These are phyloP conservation scores for Backusella australiensis DNA, from an alignment of 192 early-diverging fungal species.

Conservation along the genomic window DNA sequence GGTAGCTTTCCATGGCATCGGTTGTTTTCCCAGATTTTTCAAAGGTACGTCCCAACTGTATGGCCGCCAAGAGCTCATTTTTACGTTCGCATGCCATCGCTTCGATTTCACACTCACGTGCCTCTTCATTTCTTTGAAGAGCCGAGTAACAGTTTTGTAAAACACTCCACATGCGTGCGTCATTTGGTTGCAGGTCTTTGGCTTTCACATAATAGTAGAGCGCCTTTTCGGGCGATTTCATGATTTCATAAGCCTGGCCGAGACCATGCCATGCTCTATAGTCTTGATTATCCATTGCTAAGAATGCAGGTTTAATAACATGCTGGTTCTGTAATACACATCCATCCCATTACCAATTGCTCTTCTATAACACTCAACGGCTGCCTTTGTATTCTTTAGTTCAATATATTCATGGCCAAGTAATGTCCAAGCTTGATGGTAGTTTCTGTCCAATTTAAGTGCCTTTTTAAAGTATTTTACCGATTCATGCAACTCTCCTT, in stretches of 20 bases:
- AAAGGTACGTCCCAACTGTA: constrained; percentile 59
- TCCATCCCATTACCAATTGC: constrained; percentile 59
- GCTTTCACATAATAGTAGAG: constrained; percentile 82
- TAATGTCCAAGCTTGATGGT: constrained; percentile 84
- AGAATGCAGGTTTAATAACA: too few relatives aligned
- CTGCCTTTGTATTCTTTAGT: constrained; percentile 84
- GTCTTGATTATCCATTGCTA: constrained; percentile 74
- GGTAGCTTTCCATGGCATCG: constrained; percentile 61
- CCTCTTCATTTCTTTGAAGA: constrained; percentile 44
- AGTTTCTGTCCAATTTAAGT: constrained; percentile 73
- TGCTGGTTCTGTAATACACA: neutral
- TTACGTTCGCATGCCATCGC: constrained; percentile 59
- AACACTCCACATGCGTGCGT: constrained; percentile 85
- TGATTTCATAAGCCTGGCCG: constrained; percentile 85
- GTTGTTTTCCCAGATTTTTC: constrained; percentile 49
- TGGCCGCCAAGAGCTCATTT: constrained; percentile 40
- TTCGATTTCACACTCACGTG: constrained; percentile 74
- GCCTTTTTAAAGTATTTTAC: constrained; percentile 85
- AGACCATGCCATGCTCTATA: constrained; percentile 93
- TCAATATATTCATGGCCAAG: constrained; percentile 96
- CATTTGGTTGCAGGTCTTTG: constrained; percentile 68
- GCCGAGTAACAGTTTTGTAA: constrained; percentile 68
- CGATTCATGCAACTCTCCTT: constrained; percentile 80
- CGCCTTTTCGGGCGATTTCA: constrained; percentile 80
- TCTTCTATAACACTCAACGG: constrained; percentile 84